Evolutionary conservation across 352 stramenopile species (phyloP).

Genomic region (Globisporangium alternatum): DNA sequence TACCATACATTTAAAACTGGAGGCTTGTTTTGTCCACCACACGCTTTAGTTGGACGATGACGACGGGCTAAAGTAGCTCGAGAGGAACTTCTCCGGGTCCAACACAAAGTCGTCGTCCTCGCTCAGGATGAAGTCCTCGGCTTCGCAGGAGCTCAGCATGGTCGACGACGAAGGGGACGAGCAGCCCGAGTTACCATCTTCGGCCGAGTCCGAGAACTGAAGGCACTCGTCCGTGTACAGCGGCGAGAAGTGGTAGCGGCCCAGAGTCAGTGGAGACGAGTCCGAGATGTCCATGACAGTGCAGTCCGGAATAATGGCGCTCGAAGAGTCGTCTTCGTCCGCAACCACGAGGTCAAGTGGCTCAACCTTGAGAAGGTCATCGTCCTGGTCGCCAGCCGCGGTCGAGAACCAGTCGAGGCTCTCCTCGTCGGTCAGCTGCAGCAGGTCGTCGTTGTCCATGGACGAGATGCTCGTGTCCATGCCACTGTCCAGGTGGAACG

Average conservation of each 20-base stretch:
- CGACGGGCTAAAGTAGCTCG: conserved; percentile 70
- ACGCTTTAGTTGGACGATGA: conserved; percentile 5
- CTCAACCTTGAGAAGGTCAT: conserved; percentile 24
- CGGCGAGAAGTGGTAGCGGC: conserved; percentile 25
- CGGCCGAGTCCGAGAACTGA: conserved; percentile 18
- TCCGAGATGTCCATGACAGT: conserved; percentile 7
- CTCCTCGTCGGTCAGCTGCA: conserved; percentile 80
- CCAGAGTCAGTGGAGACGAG: conserved; percentile 17
- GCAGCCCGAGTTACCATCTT: conserved; percentile 5
- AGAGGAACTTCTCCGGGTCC: conserved; percentile 84
- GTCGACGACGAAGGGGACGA: conserved; percentile 20
- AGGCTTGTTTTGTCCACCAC: not conserved
- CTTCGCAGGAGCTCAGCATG: conserved; percentile 24
- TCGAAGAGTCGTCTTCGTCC: not conserved
- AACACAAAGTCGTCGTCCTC: conserved; percentile 85
- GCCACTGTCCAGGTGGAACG: conserved; percentile 44
- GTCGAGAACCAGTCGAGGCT: conserved; percentile 79
- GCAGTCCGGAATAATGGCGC: not conserved
- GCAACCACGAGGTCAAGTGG: conserved; percentile 2
- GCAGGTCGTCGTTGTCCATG: conserved; percentile 79
- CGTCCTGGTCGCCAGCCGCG: conserved; percentile 22
- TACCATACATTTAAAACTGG: conserved; percentile 12
- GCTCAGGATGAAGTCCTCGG: conserved; percentile 30
- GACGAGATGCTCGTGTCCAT: conserved; percentile 59
- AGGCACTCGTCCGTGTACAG: conserved; percentile 28